These are phyloP conservation scores for Nepenthes gracilis DNA, from an alignment of 148 eudicot species.

Conservation along the genomic window DNA sequence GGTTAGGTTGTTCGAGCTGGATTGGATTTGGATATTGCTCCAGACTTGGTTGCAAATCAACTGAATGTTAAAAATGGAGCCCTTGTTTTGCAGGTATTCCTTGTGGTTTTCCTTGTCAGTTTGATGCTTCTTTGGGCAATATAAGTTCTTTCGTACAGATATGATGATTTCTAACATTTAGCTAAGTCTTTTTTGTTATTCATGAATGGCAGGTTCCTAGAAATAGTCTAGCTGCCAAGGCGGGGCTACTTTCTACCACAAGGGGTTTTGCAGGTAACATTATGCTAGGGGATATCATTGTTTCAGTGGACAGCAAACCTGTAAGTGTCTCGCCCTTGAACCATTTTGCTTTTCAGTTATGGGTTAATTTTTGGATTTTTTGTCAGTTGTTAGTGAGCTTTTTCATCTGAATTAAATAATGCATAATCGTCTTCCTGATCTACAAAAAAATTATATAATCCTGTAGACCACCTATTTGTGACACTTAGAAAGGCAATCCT, in stretches of 20 bases:
- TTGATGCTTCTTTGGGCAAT: neutral
- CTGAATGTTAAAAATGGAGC: slow-evolving; percentile 96
- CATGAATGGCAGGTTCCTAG: slow-evolving; percentile 54
- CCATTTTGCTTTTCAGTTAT: neutral
- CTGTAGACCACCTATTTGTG: too few species aligned
- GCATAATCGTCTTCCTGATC: too few species aligned
- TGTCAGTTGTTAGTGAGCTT: too few species aligned
- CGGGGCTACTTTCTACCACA: slow-evolving; percentile 75
- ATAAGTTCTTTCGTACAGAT: neutral
- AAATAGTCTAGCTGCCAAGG: slow-evolving; percentile 88
- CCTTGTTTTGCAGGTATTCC: slow-evolving; percentile 60
- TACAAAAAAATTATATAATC: too few species aligned
- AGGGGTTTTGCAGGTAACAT: slow-evolving; percentile 98
- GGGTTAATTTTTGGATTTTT: too few species aligned
- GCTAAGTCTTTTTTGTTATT: neutral
- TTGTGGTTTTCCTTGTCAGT: neutral
- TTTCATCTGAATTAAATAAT: too few species aligned
- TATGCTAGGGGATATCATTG: slow-evolving; percentile 77
- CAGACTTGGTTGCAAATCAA: slow-evolving; percentile 81
- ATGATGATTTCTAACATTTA: neutral
- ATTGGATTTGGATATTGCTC: slow-evolving; percentile 73
- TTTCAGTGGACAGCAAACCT: slow-evolving; percentile 65
- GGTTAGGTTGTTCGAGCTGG: slow-evolving; percentile 76
- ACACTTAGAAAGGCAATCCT: too few species aligned
- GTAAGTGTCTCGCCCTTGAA: slow-evolving; percentile 27